Base-by-base conservation (phyloP, 495 filamentous ascomycete species). In the Xanthoparmelia taractica region DNA sequence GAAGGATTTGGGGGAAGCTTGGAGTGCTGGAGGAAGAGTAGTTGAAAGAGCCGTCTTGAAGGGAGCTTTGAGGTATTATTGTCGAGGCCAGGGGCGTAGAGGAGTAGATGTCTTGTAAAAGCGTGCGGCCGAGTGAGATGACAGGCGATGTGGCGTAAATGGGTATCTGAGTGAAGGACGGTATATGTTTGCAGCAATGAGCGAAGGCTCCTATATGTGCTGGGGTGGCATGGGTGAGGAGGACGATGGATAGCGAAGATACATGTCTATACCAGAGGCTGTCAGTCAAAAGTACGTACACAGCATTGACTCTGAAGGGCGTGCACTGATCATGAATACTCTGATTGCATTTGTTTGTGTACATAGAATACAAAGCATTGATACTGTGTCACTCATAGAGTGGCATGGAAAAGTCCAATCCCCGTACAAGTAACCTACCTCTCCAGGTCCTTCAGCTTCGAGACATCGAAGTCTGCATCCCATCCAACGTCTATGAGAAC, bases 171-270 rank as follows among this genome's bases (percentile, higher is more conserved):
- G 86, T 87, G 75, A 99, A 97, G 48, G 87, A 82, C 59, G 95
- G 92, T 67, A 96, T 87, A 73, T 96, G 85, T 73, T 96, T 96
- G 83, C 95, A 99, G 79, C 92, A 96, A 73, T 99, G 92, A 50
- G 89, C 94, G 69, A 88, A 96, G 54, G 94, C 95, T 64, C 89
- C 94, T 59, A 99, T 84, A 73, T 97, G 95, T 37, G 88, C 80
- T 29, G 88, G 82, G 4, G 92, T 97, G 56, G 94, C 88, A 71
- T 99, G 94, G 6, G 94, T 97, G 63, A 99, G 83, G 38, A 99
- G 90, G 70, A 99, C 88, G 60, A 99, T 76, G 12, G 94, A 97
- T 36, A 99, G 81, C 10, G 93, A 96, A 11, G 92, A 86, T 18
- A 92, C 82, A 74, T 93, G 90, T 77, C 90, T 95, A 69, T 65